phyloP scores from a whole-genome alignment of 2,329 filamentous ascomycete genomes.

The Pyricularia sp. region DNA sequence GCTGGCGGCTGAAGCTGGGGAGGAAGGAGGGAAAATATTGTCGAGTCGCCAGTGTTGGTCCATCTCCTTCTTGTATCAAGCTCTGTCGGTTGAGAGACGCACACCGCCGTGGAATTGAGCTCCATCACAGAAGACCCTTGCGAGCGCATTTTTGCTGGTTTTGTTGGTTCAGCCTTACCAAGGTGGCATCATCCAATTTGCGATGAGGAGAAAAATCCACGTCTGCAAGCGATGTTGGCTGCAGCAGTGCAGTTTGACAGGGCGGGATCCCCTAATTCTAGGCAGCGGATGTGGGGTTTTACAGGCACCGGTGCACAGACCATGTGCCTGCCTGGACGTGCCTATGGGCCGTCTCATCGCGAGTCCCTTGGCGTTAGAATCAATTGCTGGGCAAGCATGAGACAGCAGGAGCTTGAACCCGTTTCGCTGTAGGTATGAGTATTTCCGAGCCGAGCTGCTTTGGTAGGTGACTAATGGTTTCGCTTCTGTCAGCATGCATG shows the following conservation, averaged over 20 bases:
- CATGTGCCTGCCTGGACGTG: neutral
- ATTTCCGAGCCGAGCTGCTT: neutral
- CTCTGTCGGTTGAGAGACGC: neutral
- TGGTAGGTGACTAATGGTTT: neutral
- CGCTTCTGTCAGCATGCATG: neutral
- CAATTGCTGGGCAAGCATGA: too few species aligned
- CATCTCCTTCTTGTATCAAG: neutral
- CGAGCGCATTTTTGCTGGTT: neutral
- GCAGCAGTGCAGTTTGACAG: neutral
- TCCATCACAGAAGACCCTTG: neutral
- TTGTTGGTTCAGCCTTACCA: neutral
- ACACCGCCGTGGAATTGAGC: neutral
- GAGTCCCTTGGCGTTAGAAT: neutral
- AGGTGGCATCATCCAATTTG: neutral
- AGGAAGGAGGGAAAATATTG: neutral
- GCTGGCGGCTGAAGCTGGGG: neutral
- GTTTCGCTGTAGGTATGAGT: neutral
- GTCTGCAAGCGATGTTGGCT: neutral
- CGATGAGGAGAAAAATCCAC: neutral
- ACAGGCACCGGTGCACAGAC: neutral
- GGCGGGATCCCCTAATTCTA: neutral
- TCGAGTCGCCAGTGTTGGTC: neutral
- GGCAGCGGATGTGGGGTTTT: neutral
- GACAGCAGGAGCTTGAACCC: too few species aligned
- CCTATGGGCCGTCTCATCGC: neutral